phyloP scores from a whole-genome alignment of 805 yeast genomes.

The Candida ulmi region DNA sequence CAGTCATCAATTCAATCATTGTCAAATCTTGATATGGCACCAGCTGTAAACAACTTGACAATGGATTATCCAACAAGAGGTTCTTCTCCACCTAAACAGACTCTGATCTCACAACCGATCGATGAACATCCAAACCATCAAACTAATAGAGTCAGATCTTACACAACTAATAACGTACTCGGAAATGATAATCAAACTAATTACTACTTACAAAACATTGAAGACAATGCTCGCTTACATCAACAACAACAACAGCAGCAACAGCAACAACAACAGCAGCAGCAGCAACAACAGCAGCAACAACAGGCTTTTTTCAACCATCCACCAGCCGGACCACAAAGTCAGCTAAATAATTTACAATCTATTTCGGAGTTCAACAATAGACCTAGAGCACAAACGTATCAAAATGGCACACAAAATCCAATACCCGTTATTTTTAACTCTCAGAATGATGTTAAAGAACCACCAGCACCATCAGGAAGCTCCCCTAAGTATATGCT shows the following conservation, averaged over 20 bases:
- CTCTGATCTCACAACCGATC: slow-evolving; percentile 6
- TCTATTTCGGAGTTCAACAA: slow-evolving; percentile 5
- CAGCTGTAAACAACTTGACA: slow-evolving; percentile 4
- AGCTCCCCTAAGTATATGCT: slow-evolving; percentile 5
- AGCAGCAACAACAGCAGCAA: slow-evolving; percentile 7
- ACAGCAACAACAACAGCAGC: slow-evolving; percentile 6
- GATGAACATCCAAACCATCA: slow-evolving; percentile 12
- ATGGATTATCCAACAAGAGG: slow-evolving; percentile 10
- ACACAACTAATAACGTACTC: slow-evolving; percentile 19
- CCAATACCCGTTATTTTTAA: slow-evolving; percentile 26
- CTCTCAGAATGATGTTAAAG: slow-evolving; percentile 8
- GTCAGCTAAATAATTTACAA: neutral
- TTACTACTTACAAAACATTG: slow-evolving; percentile 10
- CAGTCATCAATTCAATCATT: slow-evolving; percentile 4
- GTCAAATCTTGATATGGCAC: slow-evolving; percentile 1
- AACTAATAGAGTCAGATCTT: slow-evolving; percentile 20
- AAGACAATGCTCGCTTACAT: slow-evolving; percentile 4
- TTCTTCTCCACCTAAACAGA: slow-evolving; percentile 14
- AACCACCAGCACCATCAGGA: slow-evolving; percentile 5
- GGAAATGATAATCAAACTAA: slow-evolving; percentile 12
- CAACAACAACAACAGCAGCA: slow-evolving; percentile 9
- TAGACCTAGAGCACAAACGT: slow-evolving; percentile 40
- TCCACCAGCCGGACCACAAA: slow-evolving; percentile 7
- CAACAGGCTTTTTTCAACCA: slow-evolving; percentile 8
- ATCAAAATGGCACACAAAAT: slow-evolving; percentile 22